These are phyloP conservation scores for Lachnellula suecica DNA, from an alignment of 2,329 filamentous ascomycete genomes.

Conservation along the genomic window DNA sequence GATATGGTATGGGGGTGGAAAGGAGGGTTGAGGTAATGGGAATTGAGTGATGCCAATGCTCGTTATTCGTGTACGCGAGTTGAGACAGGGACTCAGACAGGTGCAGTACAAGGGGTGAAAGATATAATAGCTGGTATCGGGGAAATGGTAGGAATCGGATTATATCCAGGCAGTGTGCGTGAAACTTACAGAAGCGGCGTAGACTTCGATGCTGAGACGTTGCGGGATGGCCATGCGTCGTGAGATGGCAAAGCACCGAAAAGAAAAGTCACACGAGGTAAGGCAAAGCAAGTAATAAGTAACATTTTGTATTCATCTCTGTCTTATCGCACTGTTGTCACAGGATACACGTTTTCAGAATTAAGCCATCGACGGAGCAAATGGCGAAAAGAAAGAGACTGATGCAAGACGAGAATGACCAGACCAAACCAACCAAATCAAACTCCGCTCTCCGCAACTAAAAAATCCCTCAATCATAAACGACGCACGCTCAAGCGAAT, in stretches of 20 bases:
- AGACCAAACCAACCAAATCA: slow-evolving; percentile 28
- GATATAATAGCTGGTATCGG: too few species aligned
- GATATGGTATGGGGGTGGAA: too few species aligned
- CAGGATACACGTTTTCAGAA: background rate
- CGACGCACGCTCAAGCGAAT: slow-evolving; percentile 20
- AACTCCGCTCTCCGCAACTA: too few species aligned
- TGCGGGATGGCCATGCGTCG: background rate
- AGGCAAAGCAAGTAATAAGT: background rate
- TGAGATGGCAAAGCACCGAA: background rate
- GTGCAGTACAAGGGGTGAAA: too few species aligned
- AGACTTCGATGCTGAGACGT: background rate
- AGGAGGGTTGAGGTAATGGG: too few species aligned
- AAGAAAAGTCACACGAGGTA: background rate
- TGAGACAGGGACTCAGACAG: too few species aligned
- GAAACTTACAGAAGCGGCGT: background rate
- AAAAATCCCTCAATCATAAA: slow-evolving; percentile 20
- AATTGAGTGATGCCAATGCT: too few species aligned
- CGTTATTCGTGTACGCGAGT: too few species aligned
- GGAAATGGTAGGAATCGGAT: too few species aligned
- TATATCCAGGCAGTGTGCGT: too few species aligned
- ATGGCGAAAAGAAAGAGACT: slow-evolving; percentile 9
- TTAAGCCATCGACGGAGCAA: background rate
- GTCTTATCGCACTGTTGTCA: background rate
- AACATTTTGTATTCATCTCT: background rate
- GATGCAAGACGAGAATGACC: slow-evolving; percentile 7